Evolutionary conservation across 2,329 filamentous ascomycete genomes (phyloP), one percentile per base, ranked within the genome.

Genomic region (Fusarium sp.): DNA sequence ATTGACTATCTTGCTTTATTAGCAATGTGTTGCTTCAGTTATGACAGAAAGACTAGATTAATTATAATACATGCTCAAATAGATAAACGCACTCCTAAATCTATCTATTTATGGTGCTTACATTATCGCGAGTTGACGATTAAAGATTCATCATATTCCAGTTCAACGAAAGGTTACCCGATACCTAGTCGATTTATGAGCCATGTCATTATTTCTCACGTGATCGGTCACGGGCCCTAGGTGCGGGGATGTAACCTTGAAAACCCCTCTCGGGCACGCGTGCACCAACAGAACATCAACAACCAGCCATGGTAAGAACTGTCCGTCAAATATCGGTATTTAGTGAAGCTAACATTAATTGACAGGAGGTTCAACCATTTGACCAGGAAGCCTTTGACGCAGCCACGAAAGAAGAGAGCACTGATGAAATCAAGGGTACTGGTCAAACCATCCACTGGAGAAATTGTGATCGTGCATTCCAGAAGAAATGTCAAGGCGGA

Each of bases 241-340:
- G 11, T 24, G 31, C 22, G 31, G 48, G 24, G 31, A 9, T 10
- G 0, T 2, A 11, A 24, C 3, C 15, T 35, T 0, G 6, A 51
- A 51, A 51, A 51, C 6, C 7, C n/a, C 48, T 24, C 15, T 51
- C 6, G 5, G 10, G 2, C 20, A n/a, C 28, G 3, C 47, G 4
- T 24, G 10, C 22, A 24, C 4, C 0, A 18, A 14, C 9, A 5
- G 5, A 35, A 20, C 22, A 18, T 3, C 10, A 9, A 11, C 2
- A 35, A 20, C 2, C 12, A 14, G 8, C n/a, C 17, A 51, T 51
- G 48, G 48, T 20, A 6, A 51, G 9, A 24, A 11, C 11, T 24
- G 5, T 3, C 14, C 12, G 12, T 33, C 31, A 33, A 33, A 33
- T 33, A 18, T 8, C 0, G 4, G 4, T 14, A 6, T 15, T 4